phyloP scores from a whole-genome alignment of 495 filamentous ascomycete species.

The Penicillium herquei region DNA sequence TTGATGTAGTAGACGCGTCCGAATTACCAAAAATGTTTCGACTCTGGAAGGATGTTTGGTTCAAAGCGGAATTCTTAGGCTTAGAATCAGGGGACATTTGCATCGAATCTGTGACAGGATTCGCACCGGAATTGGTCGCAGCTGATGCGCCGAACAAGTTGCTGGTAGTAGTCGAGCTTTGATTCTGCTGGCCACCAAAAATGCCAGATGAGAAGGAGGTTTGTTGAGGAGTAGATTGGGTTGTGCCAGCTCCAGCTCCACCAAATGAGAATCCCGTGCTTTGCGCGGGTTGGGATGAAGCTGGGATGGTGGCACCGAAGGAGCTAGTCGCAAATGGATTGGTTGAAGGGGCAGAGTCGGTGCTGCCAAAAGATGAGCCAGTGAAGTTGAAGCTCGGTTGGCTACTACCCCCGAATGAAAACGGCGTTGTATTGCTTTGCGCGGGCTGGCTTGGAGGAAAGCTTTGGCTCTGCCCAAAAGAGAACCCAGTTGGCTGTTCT shows the following conservation, averaged over 20 bases:
- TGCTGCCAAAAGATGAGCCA: conserved; percentile 12
- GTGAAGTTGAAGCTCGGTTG: conserved; percentile 41
- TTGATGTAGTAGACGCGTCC: conserved; percentile 5
- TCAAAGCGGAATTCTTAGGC: conserved; percentile 18
- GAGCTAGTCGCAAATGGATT: conserved; percentile 44
- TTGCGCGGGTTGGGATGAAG: conserved; percentile 18
- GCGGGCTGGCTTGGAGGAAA: conserved; percentile 32
- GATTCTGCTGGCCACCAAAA: conserved; percentile 21
- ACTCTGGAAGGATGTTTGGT: conserved; percentile 12
- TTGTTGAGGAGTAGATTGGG: conserved; percentile 18
- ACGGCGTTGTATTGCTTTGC: conserved; percentile 32
- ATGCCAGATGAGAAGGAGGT: conserved; percentile 13
- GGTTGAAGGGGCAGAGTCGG: conserved; percentile 14
- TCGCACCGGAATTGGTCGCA: conserved; percentile 17
- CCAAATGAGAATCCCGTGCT: conserved; percentile 23
- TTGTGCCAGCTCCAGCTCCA: conserved; percentile 13
- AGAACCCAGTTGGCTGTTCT: conserved; percentile 36
- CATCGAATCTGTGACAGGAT: conserved; percentile 37
- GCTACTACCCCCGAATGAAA: conserved; percentile 37
- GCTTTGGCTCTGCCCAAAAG: conserved; percentile 48
- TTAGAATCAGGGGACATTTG: conserved; percentile 45
- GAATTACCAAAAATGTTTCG: conserved; percentile 19
- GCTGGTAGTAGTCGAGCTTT: conserved; percentile 10
- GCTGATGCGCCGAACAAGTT: conserved; percentile 23
- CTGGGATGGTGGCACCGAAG: conserved; percentile 13